Base-by-base conservation (phyloP, 1,284 basidiomycete species). In the Puccinia novopanici region DNA sequence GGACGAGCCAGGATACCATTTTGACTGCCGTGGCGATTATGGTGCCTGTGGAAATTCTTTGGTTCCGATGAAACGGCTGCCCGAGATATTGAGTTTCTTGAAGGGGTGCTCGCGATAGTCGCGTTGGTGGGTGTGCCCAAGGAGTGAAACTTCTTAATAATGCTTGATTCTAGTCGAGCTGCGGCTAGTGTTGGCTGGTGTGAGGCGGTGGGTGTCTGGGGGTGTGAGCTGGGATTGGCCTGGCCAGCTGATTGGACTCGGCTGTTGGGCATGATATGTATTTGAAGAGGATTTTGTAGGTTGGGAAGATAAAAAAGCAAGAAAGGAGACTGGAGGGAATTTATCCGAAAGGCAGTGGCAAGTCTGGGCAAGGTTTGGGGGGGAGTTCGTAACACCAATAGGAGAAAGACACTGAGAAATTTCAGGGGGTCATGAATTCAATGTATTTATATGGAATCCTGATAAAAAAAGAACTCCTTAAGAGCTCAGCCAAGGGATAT, bases 231-330 rank as follows among this genome's bases (percentile, higher is more conserved):
- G 52, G 54, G 22, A 45, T 19, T 45, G 19, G 68, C 34, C 50
- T 73, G 52, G 71, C 19, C 24, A 19, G 54, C 54, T 42, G 71
- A 73, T 19, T 73, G 71, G 40, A 54, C 54, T 42, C 71, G 71
- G 37, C 50, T 71, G 48, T 71, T 52, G 54, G 71, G 71, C 71
- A 73, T 73, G 71, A n/a, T 71, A 71, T n/a, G n/a, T n/a, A n/a
- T 34, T 4, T 34, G 34, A 34, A 34, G 34, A 34, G 34, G 34
- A 34, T 34, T 34, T 34, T 34, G 34, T 34, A 34, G 34, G 34
- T 34, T 34, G 34, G 34, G 34, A 71, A 13, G 34, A 57, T 72
- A 10, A 57, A 19, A 57, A 37, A n/a, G 9, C 17, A 17, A 34
- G 8, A 37, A 73, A 24, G 24, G 12, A 45, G 37, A 57, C 22